phyloP scores from a whole-genome alignment of 2,329 filamentous ascomycete species.

The Talaromyces sp. region DNA sequence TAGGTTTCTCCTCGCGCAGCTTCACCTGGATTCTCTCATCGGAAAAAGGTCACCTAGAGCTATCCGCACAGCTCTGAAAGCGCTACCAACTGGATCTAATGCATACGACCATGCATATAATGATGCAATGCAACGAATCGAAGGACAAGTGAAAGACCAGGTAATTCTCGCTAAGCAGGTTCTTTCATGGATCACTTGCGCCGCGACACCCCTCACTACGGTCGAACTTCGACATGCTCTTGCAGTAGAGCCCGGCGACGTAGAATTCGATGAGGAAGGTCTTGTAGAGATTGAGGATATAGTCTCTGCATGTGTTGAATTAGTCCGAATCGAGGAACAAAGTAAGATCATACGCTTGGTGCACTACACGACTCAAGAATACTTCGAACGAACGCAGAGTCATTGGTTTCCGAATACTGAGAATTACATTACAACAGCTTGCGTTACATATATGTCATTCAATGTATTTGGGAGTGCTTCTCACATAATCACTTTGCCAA shows the following conservation, averaged over 20 bases:
- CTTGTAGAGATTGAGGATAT: background rate
- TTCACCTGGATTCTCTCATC: background rate
- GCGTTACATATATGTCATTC: slow-evolving; percentile 19
- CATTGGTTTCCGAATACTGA: slow-evolving; percentile 20
- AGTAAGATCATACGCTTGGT: slow-evolving; percentile 20
- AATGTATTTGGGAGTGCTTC: slow-evolving; percentile 9
- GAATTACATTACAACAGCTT: slow-evolving; percentile 12
- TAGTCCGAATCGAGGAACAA: slow-evolving; percentile 16
- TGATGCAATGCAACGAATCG: background rate
- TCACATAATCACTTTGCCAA: too few relatives aligned
- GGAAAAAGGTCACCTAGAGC: background rate
- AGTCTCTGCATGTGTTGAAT: slow-evolving; percentile 17
- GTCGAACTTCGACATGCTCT: slow-evolving; percentile 4
- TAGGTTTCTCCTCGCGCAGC: background rate
- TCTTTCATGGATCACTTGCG: slow-evolving; percentile 9
- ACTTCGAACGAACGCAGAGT: slow-evolving; percentile 34
- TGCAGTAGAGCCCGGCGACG: background rate
- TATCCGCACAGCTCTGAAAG: too few relatives aligned
- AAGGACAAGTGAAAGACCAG: background rate
- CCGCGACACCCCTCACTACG: slow-evolving; percentile 1
- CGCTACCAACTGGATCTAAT: background rate
- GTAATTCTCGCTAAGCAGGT: slow-evolving; percentile 4
- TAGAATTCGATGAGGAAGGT: background rate
- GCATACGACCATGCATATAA: background rate
- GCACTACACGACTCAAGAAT: slow-evolving; percentile 45